Evolutionary conservation across 179 eudicot genomes (phyloP).

Genomic region (Amaranthus tricolor): DNA sequence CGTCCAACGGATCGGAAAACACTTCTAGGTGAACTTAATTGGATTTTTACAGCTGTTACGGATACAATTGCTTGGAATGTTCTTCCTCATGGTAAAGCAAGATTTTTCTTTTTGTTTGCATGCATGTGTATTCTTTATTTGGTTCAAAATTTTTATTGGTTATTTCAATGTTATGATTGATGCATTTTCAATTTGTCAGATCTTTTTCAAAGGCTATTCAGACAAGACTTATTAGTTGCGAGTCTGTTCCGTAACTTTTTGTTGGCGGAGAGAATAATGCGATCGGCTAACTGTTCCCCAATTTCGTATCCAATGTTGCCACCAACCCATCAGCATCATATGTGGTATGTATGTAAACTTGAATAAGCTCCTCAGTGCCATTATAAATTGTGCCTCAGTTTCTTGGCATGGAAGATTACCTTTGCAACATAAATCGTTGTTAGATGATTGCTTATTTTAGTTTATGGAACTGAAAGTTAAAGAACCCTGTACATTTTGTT

Average conservation of each 20-base stretch:
- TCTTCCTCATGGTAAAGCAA: slow-evolving; percentile 83
- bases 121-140: neutral
- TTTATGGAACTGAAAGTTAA: neutral
- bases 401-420: neutral
- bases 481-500: neutral
- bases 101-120: neutral
- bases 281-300: slow-evolving; percentile 96
- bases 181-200: slow-evolving; percentile 48
- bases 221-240: slow-evolving; percentile 97
- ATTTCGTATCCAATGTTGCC: slow-evolving; percentile 91
- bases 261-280: slow-evolving; percentile 99
- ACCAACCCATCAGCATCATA: slow-evolving; percentile 98
- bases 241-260: slow-evolving; percentile 94
- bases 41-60: slow-evolving; percentile 98
- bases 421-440: neutral
- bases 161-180: neutral
- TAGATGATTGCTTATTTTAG: neutral
- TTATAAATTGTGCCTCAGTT: neutral
- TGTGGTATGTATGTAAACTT: slow-evolving; percentile 62
- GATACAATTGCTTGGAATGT: slow-evolving; percentile 99
- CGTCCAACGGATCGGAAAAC: slow-evolving; percentile 97
- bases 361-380: neutral
- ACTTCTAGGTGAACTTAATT: slow-evolving; percentile 93
- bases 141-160: neutral
- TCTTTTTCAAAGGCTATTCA: slow-evolving; percentile 82